phyloP scores from a whole-genome alignment of 225 moss, liverwort and hornwort species.

The Asterella californica region DNA sequence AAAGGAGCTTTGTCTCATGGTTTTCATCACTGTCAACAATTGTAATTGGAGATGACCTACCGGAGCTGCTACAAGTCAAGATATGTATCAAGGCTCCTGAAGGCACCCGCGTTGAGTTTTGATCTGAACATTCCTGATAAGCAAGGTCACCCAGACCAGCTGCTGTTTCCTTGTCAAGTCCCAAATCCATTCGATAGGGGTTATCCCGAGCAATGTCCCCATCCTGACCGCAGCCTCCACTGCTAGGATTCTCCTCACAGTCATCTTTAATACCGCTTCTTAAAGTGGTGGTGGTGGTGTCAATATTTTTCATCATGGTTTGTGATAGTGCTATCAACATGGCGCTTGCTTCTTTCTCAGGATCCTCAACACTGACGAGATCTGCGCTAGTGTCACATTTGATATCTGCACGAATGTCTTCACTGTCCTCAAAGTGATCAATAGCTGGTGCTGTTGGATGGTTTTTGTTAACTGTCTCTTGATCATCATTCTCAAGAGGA shows the following conservation, averaged over 20 bases:
- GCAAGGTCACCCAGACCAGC: neutral
- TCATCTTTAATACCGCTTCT: neutral
- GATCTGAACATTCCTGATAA: neutral
- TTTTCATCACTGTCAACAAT: neutral
- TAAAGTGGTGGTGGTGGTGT: neutral
- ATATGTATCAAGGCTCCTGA: neutral
- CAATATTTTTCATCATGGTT: neutral
- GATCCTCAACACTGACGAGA: neutral
- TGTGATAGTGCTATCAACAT: neutral
- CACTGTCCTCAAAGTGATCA: neutral
- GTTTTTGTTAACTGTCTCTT: neutral
- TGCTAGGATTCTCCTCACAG: neutral
- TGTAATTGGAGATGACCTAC: neutral
- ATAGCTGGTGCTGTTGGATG: neutral
- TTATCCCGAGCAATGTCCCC: neutral
- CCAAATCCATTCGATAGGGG: neutral
- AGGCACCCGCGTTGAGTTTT: neutral
- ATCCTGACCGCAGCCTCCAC: too few relatives aligned
- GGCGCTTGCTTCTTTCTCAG: neutral
- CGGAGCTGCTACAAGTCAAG: neutral
- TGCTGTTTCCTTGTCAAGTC: neutral
- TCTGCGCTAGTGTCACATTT: constrained; percentile 1
- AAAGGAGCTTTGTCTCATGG: too few relatives aligned
- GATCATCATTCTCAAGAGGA: neutral
- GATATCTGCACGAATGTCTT: neutral